Evolutionary conservation across 768 basidiomycete species (phyloP).

Genomic region (Suillus decipiens): DNA sequence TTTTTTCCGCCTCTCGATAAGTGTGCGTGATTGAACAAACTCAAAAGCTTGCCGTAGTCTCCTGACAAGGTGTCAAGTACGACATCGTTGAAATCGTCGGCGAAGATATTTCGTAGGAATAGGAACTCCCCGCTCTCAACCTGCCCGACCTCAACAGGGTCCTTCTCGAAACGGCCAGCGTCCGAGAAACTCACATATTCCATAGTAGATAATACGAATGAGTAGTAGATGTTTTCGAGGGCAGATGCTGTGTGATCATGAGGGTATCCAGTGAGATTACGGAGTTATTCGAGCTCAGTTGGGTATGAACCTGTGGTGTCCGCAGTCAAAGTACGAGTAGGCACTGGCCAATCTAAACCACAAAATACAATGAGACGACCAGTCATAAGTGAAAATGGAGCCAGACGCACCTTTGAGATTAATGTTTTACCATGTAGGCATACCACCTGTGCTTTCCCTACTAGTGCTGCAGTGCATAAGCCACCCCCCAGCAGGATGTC

Average conservation of each 20-base stretch:
- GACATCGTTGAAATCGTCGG: no score
- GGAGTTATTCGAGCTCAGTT: conserved; percentile 57
- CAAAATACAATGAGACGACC: not conserved
- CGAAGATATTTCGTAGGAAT: no score
- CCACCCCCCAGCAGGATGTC: conserved; percentile 55
- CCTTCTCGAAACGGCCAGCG: conserved; percentile 72
- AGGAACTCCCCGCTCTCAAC: conserved; percentile 94
- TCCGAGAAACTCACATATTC: conserved; percentile 36
- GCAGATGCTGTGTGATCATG: conserved; percentile 39
- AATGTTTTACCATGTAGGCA: conserved; percentile 61
- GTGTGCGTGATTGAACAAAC: no score
- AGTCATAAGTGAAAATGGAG: not conserved
- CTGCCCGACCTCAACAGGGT: conserved; percentile 78
- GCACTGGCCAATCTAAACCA: conserved; percentile 56
- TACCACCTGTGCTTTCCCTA: conserved; percentile 61
- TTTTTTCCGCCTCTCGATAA: no score
- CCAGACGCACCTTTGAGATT: conserved; percentile 35
- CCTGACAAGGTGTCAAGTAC: no score
- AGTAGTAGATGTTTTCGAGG: conserved; percentile 18
- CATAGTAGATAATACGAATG: conserved; percentile 4
- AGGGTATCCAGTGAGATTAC: conserved; percentile 49
- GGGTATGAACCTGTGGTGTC: conserved; percentile 57
- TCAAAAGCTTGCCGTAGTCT: no score
- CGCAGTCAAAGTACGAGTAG: conserved; percentile 43
- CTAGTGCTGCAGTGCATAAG: conserved; percentile 79